These are phyloP conservation scores for Adenanthera pavonina DNA, from an alignment of 306 rosid species.

Conservation along the genomic window DNA sequence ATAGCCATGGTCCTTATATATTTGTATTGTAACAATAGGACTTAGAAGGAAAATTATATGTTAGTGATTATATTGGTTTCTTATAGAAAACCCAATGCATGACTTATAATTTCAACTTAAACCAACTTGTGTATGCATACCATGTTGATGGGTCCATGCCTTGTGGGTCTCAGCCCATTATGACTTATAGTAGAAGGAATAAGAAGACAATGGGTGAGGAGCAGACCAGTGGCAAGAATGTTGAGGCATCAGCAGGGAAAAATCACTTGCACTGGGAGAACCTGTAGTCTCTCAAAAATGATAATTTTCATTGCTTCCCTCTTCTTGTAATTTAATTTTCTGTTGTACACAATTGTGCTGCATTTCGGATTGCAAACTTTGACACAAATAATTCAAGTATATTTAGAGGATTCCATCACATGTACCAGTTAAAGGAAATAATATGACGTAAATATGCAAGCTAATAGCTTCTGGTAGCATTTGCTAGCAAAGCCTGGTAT, in stretches of 20 bases:
- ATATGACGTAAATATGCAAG: neutral
- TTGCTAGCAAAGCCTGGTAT: neutral
- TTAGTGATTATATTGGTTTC: constrained; percentile 7
- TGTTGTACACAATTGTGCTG: too few species aligned
- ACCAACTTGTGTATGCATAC: neutral
- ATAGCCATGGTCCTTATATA: too few species aligned
- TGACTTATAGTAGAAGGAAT: neutral
- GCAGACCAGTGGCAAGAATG: neutral
- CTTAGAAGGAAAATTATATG: neutral
- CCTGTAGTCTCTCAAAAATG: neutral
- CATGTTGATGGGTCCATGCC: too few species aligned
- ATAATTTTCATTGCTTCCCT: too few species aligned
- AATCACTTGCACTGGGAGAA: neutral
- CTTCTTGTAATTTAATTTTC: too few species aligned
- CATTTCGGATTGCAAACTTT: too few species aligned
- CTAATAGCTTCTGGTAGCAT: neutral
- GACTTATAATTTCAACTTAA: neutral
- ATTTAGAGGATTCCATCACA: neutral
- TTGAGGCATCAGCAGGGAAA: neutral
- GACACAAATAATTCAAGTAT: too few species aligned
- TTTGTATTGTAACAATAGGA: too few species aligned
- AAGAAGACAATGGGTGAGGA: neutral
- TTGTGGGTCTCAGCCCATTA: too few species aligned
- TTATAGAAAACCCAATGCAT: neutral
- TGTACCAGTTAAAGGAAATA: neutral